A percentile compares a stretch with the other conserved stretches of the same genome.
Evolutionary conservation across 108 stramenopile species (phyloP).

Genomic region (Nitzschia palea): DNA sequence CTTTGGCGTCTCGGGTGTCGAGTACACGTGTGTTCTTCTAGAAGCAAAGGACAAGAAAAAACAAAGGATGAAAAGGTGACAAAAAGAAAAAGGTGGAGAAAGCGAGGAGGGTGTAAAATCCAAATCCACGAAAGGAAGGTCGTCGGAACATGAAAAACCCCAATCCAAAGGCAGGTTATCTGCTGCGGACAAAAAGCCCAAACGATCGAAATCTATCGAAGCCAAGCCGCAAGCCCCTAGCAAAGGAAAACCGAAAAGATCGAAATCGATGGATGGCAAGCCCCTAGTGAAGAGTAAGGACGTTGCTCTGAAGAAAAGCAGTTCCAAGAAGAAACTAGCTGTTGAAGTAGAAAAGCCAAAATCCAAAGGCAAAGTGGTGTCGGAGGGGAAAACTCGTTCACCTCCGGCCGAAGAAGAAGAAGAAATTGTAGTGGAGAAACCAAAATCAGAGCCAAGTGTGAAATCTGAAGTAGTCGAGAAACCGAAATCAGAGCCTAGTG

Average conservation of each 20-base stretch:
- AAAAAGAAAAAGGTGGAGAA: not conserved
- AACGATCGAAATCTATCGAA: not conserved
- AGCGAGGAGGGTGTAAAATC: not conserved
- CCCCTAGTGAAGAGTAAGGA: too few relatives aligned
- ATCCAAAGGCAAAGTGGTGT: not conserved
- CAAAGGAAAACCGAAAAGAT: not conserved
- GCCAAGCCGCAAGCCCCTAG: too few relatives aligned
- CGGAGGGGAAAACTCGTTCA: too few relatives aligned
- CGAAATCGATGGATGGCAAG: not conserved
- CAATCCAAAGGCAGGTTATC: not conserved
- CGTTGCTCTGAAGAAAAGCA: not conserved
- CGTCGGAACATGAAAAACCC: not conserved
- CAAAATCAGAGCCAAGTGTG: not conserved
- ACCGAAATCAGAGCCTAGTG: not conserved
- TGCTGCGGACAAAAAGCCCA: conserved; percentile 1
- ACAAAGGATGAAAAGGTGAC: not conserved
- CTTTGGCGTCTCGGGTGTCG: conserved; percentile 8
- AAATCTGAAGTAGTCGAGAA: not conserved
- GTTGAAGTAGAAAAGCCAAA: not conserved
- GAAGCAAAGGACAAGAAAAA: conserved; percentile 1
- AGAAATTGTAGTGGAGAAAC: not conserved
- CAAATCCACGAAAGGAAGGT: not conserved
- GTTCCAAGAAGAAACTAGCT: not conserved
- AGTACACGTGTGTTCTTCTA: not conserved
- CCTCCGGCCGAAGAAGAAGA: conserved; percentile 1